Evolutionary conservation across 179 eudicot species (phyloP).

Genomic region (Sideroxylon spinosum): DNA sequence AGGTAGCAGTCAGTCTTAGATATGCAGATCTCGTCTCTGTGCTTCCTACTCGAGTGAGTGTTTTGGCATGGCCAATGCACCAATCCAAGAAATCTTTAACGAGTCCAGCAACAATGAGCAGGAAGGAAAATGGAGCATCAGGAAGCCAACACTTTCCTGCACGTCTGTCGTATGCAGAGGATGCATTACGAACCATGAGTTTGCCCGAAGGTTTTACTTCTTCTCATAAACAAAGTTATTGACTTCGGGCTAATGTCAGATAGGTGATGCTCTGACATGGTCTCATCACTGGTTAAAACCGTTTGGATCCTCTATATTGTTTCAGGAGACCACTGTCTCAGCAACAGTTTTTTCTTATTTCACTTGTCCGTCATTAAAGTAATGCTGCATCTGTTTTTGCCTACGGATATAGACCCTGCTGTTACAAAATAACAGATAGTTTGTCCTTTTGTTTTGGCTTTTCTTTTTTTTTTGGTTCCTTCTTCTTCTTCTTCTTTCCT

Average conservation of each 20-base stretch:
- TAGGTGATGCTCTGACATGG: background rate
- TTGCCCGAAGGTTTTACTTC: slow-evolving; percentile 73
- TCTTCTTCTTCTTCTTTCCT: background rate
- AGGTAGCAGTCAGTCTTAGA: slow-evolving; percentile 72
- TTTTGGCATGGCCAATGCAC: slow-evolving; percentile 83
- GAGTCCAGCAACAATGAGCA: slow-evolving; percentile 18
- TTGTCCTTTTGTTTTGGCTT: too few species aligned
- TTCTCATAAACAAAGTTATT: background rate
- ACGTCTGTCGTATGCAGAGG: slow-evolving; percentile 81
- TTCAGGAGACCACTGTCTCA: background rate
- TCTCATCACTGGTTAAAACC: background rate
- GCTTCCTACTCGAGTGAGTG: slow-evolving; percentile 79
- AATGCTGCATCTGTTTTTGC: slow-evolving; percentile 8
- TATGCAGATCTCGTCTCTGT: slow-evolving; percentile 74
- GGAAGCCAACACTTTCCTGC: slow-evolving; percentile 53
- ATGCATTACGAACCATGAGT: slow-evolving; percentile 70
- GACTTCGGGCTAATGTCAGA: background rate
- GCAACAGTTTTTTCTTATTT: background rate
- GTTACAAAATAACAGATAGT: too few species aligned
- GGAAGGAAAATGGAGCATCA: slow-evolving; percentile 34
- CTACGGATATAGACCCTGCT: background rate
- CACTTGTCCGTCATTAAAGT: background rate
- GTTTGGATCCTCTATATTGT: background rate
- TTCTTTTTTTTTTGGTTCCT: background rate
- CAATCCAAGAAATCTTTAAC: slow-evolving; percentile 33